Evolutionary conservation across 1,139 yeast genomes (phyloP), one percentile per base, ranked within the genome.

Genomic region (Blastobotrys malaysiensis): DNA sequence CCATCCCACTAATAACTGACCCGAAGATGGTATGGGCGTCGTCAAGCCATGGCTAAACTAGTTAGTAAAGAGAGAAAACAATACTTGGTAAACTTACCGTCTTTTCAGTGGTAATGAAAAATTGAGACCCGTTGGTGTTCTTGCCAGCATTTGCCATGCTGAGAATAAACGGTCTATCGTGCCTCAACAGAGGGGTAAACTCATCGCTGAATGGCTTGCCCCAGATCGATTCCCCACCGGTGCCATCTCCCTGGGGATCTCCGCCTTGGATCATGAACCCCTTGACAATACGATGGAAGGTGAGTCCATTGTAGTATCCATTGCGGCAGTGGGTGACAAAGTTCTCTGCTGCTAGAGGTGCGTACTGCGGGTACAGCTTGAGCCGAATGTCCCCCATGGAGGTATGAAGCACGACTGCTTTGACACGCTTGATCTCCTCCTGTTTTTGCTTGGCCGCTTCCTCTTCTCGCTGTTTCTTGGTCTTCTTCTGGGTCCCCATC

Each of bases 101-200:
- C 26, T 62, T 61, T 18, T 64, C 72, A 2, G 73, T 70, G 22
- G 75, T 82, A 61, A 82, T 80, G 70, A 82, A 82, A 65, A 82
- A 82, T 67, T 82, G 87, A 20, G 84, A 79, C 1, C 86, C 86
- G 63, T 82, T 82, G 58, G 86, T 81, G 67, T 78, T 73, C 56
- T 71, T 79, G 45, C 87, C 87, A 45, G 84, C 78, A 63, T 82
- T 82, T 59, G 86, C 87, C 87, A 82, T 79, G 56, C 80, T 74
- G 5, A 79, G 74, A 59, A 71, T 67, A 53, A 72, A 78, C 1
- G 81, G 78, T 54, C 66, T 66, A 53, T 71, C 73, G 59, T 77
- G 80, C 21, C 67, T 63, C 47, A 76, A 61, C 14, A 63, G 62
- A 1, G 70, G 69, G 50, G 69, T 66, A 59, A 77, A 71, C 60